Evolutionary conservation across 495 filamentous ascomycete species (phyloP).

Genomic region (Podospora australis): DNA sequence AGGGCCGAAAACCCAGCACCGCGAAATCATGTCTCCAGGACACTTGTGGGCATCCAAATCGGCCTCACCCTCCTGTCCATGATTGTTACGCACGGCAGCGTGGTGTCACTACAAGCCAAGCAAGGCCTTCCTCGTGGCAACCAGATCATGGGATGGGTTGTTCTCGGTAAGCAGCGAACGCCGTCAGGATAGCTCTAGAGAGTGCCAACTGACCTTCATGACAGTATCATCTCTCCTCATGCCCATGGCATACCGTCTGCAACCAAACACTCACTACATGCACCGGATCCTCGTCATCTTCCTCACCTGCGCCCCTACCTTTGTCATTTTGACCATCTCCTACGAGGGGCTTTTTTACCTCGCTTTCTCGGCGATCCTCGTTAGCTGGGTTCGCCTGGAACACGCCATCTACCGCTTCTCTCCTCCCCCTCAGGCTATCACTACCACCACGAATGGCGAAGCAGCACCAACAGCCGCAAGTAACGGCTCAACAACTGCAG

Average conservation of each 20-base stretch:
- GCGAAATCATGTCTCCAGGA: constrained; percentile 29
- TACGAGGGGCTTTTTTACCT: constrained; percentile 98
- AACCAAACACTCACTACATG: constrained; percentile 81
- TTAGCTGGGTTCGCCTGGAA: constrained; percentile 88
- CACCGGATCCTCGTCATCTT: constrained; percentile 87
- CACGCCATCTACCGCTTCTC: constrained; percentile 62
- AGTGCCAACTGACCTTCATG: neutral
- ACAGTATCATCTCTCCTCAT: constrained; percentile 68
- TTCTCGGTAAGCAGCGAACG: constrained; percentile 56
- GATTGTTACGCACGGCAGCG: constrained; percentile 77
- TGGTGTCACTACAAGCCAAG: constrained; percentile 75
- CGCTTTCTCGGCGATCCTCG: constrained; percentile 72
- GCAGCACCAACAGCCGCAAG: constrained; percentile 7
- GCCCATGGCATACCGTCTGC: constrained; percentile 73
- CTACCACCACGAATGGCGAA: constrained; percentile 17
- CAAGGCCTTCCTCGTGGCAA: constrained; percentile 84
- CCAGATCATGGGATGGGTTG: constrained; percentile 78
- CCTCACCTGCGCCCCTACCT: constrained; percentile 85
- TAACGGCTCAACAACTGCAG: no score
- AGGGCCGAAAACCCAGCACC: constrained; percentile 19
- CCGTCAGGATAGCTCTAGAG: no score
- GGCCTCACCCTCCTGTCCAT: constrained; percentile 82
- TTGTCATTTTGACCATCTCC: constrained; percentile 94
- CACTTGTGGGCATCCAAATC: constrained; percentile 46
- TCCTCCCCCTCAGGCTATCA: constrained; percentile 10